Evolutionary conservation across 768 basidiomycete species (phyloP), one percentile per base, ranked within the genome.

Genomic region (Calocybe cyanea): DNA sequence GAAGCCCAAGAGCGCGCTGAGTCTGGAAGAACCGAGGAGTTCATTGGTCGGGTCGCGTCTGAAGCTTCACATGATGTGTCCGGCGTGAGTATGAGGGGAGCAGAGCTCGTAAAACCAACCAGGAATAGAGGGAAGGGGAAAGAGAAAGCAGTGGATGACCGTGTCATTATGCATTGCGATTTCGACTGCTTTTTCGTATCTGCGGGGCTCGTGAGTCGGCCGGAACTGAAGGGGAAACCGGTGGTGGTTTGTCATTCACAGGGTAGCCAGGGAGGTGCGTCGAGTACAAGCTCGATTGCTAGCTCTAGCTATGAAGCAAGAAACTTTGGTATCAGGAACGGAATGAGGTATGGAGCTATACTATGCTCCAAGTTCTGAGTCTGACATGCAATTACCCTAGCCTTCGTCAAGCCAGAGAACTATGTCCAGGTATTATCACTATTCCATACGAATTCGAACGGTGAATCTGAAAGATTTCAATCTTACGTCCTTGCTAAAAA

Each of bases 161-260:
- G 76, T 13, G 79, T 88, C 8, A 86, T 92, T 56, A 89, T 93
- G 87, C 91, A 93, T 56, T 90, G 87, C 54, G 91, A 93, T 62
- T 97, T 98, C 53, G 96, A 99, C 58, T 92, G 85, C 52, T 98
- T 97, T 72, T 99, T 99, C 59, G 94, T 97, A 9, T 84, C 89
- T 1, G 95, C 85, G n/a, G 91, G 92, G 0, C 66, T 94, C 41
- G 72, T 89, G 2, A 80, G 74, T 46, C 73, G 92, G 1, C 90
- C 92, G 0, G 78, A 95, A 48, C 65, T 96, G 36, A 80, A 79
- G 43, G 92, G 93, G 1, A 91, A 87, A 60, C 91, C 96, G 0
- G 83, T 87, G 7, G 93, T 95, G 0, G 96, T 99, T 0, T 99
- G 96, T 58, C 96, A 99, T 65, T 92, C 93, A 7, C 90, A 92